phyloP scores from a whole-genome alignment of 176 grass and related monocot genomes.

The Carex littledalei region DNA sequence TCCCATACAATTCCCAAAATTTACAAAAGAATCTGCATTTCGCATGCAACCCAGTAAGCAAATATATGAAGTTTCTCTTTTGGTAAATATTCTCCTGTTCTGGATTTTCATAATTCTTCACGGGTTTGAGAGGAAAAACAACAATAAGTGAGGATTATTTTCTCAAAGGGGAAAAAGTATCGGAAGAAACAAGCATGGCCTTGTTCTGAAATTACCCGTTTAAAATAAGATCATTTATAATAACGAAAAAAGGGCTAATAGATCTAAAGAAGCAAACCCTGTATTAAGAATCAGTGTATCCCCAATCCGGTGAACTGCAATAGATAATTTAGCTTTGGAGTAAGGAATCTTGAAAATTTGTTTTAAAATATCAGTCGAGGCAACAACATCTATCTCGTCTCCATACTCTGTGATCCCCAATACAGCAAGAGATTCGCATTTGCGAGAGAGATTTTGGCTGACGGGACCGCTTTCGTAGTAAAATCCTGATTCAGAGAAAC shows the following conservation, averaged over 20 bases:
- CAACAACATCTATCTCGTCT: slow-evolving; percentile 89
- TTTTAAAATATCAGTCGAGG: slow-evolving; percentile 88
- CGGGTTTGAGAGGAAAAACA: background rate
- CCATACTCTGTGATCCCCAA: slow-evolving; percentile 82
- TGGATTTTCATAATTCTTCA: background rate
- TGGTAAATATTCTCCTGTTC: background rate
- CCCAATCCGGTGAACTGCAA: slow-evolving; percentile 90
- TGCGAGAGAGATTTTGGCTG: slow-evolving; percentile 91
- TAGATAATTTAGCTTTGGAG: slow-evolving; percentile 88
- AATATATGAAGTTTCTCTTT: background rate
- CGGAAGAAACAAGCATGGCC: background rate
- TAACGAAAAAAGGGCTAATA: background rate
- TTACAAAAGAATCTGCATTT: background rate
- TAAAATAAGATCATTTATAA: background rate
- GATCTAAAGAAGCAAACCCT: slow-evolving; percentile 45
- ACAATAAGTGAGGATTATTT: background rate
- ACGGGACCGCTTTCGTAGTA: slow-evolving; percentile 43
- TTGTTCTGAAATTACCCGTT: background rate
- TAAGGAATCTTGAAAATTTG: slow-evolving; percentile 99
- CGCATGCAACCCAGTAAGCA: background rate
- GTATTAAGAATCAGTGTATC: slow-evolving; percentile 90
- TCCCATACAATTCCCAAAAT: background rate
- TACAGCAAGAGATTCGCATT: slow-evolving; percentile 91
- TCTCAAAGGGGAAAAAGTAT: background rate
- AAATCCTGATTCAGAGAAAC: slow-evolving; percentile 46